Conservation (phyloP, 768 basidiomycete genomes). For the Chalciporus pseudorubinellus region DNA sequence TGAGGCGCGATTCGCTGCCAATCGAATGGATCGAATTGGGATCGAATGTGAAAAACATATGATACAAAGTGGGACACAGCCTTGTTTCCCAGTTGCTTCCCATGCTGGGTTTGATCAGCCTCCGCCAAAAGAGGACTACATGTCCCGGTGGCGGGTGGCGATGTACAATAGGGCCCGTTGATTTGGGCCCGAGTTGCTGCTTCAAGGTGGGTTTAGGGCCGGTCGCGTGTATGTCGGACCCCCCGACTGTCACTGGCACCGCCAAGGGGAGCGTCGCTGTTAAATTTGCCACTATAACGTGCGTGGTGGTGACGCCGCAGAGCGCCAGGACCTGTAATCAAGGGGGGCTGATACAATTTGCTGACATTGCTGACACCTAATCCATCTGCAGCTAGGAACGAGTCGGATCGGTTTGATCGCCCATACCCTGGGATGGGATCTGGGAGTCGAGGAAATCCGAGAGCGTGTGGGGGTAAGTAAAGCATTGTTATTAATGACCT, state of each 20-base stretch:
- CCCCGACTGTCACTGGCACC: constrained; percentile 3
- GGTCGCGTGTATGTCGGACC: constrained; percentile 9
- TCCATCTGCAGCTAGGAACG: constrained; percentile 7
- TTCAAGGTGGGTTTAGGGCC: constrained; percentile 17
- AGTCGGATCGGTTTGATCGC: constrained; percentile 5
- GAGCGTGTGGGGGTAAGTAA: constrained; percentile 4
- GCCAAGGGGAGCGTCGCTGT: constrained; percentile 10
- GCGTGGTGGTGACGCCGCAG: constrained; percentile 18
- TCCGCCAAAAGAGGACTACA: constrained; percentile 16
- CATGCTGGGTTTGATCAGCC: constrained; percentile 5
- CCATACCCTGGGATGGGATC: constrained; percentile 2
- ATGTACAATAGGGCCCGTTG: constrained; percentile 29
- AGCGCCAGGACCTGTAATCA: constrained; percentile 6
- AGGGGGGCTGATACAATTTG: not conserved
- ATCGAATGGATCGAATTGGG: constrained; percentile 6
- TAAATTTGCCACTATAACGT: constrained; percentile 10
- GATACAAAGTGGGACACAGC: constrained; percentile 21
- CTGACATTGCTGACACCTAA: not conserved
- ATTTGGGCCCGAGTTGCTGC: constrained; percentile 10
- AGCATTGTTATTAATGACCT: constrained; percentile 17
- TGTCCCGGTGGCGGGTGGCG: constrained; percentile 34
- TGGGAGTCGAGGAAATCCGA: constrained; percentile 1
- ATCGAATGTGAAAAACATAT: constrained; percentile 11
- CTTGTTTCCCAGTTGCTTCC: not conserved
- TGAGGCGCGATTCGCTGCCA: constrained; percentile 7